Evolutionary conservation across 345 rosid species (phyloP).

Genomic region (Aquilaria yunnanensis): DNA sequence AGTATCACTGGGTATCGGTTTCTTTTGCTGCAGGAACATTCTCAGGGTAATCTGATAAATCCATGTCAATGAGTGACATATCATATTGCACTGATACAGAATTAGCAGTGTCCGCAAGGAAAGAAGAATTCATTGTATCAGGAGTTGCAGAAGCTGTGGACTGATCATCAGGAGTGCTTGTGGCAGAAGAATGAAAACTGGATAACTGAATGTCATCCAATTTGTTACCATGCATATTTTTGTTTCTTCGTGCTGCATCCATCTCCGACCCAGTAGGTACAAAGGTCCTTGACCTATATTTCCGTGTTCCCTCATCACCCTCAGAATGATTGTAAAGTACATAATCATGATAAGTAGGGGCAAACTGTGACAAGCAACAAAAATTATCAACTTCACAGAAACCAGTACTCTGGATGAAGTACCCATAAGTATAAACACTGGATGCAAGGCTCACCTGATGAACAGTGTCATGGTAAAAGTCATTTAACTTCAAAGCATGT

Average conservation of each 20-base stretch:
- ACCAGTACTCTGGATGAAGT: neutral
- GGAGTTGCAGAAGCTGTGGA: constrained; percentile 35
- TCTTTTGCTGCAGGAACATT: constrained; percentile 66
- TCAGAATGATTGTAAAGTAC: constrained; percentile 76
- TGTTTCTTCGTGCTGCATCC: constrained; percentile 78
- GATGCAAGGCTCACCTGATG: constrained; percentile 54
- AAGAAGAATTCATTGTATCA: constrained; percentile 52
- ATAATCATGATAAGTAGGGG: constrained; percentile 89
- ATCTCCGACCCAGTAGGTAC: constrained; percentile 93
- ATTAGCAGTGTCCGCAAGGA: constrained; percentile 52
- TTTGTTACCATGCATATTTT: constrained; percentile 52
- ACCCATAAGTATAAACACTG: neutral
- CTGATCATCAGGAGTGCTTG: constrained; percentile 31
- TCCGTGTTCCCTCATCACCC: constrained; percentile 72
- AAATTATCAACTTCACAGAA: constrained; percentile 13
- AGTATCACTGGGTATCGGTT: constrained; percentile 34
- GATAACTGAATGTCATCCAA: constrained; percentile 65
- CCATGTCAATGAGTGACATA: constrained; percentile 76
- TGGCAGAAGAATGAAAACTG: constrained; percentile 50
- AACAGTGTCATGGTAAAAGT: constrained; percentile 88
- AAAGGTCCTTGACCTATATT: constrained; percentile 78
- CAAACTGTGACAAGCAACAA: constrained; percentile 44
- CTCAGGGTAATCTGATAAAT: constrained; percentile 64
- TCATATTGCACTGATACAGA: constrained; percentile 46
- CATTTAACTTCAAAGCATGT: constrained; percentile 80